Conservation (phyloP, 441 rosid genomes). For the Erodium texanum region DNA sequence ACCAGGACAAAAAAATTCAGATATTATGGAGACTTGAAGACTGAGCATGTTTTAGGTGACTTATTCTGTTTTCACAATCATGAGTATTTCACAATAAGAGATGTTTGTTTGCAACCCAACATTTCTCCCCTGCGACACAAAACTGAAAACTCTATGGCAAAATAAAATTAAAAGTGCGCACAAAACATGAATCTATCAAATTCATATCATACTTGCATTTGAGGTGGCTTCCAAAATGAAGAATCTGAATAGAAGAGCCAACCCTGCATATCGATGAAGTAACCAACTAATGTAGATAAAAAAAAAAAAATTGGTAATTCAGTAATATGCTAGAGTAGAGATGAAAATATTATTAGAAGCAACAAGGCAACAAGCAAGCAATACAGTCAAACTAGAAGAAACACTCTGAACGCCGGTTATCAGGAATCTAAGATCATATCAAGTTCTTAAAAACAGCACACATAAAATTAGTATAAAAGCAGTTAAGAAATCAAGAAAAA, state of each 20-base stretch:
- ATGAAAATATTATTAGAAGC: background rate
- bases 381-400: background rate
- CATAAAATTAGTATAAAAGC: constrained; percentile 2
- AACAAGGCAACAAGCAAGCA: background rate
- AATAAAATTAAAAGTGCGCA: background rate
- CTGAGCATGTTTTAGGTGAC: background rate
- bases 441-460: background rate
- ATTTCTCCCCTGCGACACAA: background rate
- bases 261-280: constrained; percentile 47
- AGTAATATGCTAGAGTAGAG: background rate
- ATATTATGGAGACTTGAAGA: background rate
- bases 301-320: background rate
- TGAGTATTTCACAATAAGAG: background rate
- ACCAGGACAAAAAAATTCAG: background rate
- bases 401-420: background rate
- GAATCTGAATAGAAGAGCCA: constrained; percentile 93
- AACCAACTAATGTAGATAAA: background rate
- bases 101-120: background rate
- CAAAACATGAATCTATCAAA: background rate
- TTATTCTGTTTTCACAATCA: background rate
- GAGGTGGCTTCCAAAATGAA: constrained; percentile 83
- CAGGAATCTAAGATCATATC: background rate
- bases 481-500: background rate
- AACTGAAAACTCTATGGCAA: background rate
- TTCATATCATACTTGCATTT: constrained; percentile 57